Evolutionary conservation across 2,329 filamentous ascomycete genomes (phyloP).

Genomic region (Fusarium marasasianum): DNA sequence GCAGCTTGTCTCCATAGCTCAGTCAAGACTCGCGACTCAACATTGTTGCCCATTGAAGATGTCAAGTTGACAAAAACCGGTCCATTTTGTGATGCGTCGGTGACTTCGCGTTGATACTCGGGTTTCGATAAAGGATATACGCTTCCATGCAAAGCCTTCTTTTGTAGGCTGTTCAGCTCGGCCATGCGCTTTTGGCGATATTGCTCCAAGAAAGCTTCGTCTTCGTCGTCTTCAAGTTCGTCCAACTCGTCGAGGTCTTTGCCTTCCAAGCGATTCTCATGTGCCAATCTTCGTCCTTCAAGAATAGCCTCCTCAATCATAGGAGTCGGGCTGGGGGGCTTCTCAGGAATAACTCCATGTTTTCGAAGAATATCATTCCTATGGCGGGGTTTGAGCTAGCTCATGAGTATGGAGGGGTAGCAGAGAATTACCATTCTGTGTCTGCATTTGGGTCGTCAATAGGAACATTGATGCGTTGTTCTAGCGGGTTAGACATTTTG

Average conservation of each 20-base stretch:
- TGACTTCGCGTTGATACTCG: constrained; percentile 91
- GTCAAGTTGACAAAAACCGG: constrained; percentile 83
- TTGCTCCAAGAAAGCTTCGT: constrained; percentile 87
- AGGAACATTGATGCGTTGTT: constrained; percentile 78
- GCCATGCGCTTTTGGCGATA: constrained; percentile 89
- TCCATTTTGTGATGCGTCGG: constrained; percentile 80
- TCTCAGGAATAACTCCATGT: constrained; percentile 97
- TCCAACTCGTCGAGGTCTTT: constrained; percentile 95
- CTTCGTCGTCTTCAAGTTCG: constrained; percentile 93
- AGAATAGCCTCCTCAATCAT: constrained; percentile 94
- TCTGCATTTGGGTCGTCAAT: constrained; percentile 96
- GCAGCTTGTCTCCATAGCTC: constrained; percentile 90
- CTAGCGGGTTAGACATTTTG: constrained; percentile 68
- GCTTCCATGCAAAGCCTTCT: constrained; percentile 83
- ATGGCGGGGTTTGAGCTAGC: constrained; percentile 40
- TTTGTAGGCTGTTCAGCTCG: constrained; percentile 79
- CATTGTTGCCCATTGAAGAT: constrained; percentile 79
- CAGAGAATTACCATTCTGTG: constrained; percentile 83
- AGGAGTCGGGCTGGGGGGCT: constrained; percentile 92
- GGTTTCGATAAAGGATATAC: constrained; percentile 96
- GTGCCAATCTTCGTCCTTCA: constrained; percentile 82
- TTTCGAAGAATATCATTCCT: constrained; percentile 99
- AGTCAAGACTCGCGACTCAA: constrained; percentile 83
- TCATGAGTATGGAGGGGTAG: constrained; percentile 36
- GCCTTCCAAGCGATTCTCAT: constrained; percentile 92